phyloP scores from a whole-genome alignment of 2,329 filamentous ascomycete genomes.

The Colletotrichum cereale region DNA sequence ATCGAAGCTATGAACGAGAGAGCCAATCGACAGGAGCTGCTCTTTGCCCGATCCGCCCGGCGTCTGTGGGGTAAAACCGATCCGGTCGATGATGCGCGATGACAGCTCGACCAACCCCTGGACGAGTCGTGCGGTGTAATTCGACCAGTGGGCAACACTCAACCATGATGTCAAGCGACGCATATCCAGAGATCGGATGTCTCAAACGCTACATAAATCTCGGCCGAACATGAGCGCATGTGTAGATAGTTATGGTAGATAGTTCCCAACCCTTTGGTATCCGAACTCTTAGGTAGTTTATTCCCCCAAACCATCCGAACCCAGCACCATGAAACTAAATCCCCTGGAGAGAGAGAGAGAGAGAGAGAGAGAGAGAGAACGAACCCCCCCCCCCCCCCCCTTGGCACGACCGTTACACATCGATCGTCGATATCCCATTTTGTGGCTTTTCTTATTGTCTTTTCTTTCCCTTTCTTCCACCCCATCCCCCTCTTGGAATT shows the following conservation, averaged over 20 bases:
- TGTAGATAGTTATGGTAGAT: not conserved
- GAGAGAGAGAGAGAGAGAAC: no score
- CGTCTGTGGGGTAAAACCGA: not conserved
- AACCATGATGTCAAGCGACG: constrained; percentile 1
- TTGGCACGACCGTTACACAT: not conserved
- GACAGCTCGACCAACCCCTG: constrained; percentile 10
- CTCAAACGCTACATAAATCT: not conserved
- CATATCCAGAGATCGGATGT: not conserved
- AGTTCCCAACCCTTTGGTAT: no score
- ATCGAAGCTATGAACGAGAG: not conserved
- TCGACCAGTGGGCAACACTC: not conserved
- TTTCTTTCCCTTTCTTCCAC: not conserved
- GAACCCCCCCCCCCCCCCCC: no score
- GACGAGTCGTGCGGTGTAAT: not conserved
- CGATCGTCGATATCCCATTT: not conserved
- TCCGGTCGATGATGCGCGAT: constrained; percentile 10
- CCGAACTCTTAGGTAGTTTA: no score
- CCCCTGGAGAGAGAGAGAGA: not conserved
- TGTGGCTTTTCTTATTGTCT: not conserved
- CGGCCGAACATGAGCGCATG: not conserved
- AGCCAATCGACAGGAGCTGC: not conserved
- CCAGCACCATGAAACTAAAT: not conserved
- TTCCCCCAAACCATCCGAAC: not conserved
- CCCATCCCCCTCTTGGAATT: not conserved
- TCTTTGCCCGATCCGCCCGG: not conserved